Base-by-base conservation (phyloP, 306 rosid species). In the Dryas octopetala region DNA sequence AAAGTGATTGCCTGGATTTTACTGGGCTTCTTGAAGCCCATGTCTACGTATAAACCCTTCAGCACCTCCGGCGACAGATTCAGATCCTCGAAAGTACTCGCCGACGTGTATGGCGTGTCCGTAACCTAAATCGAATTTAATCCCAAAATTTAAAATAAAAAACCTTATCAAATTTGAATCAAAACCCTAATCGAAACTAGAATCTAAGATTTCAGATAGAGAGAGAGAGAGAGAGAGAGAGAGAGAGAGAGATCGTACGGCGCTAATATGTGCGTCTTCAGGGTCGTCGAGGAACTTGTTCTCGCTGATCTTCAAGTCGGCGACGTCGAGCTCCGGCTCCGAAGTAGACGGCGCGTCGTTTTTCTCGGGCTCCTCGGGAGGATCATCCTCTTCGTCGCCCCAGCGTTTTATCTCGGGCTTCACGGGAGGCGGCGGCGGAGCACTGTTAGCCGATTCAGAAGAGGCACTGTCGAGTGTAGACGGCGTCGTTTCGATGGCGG, bases 21-120 rank as follows among this genome's bases (percentile, higher is more conserved):
- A 62, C 96, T 95, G 3, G 97, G 98, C 79, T 87, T 91, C 77
- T 87, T 85, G 50, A 95, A 95, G 68, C 79, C 86, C 98, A 95
- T 95, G 81, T 91, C 97, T 13, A 86, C 91, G 61, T 90, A 95
- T 54, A 91, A 77, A 1, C 97, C 98, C 87, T 90, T 91, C 58
- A 95, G 43, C 26, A 95, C 79, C 83, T 90, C 98, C 2, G 84
- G 75, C 28, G 96, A 71, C 9, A 95, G 83, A 17, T 78, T 86
- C 55, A 95, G 62, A 16, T 95, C 97, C 60, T 91, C 95, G 23
- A 95, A 94, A 1, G 78, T 81, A 9, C 87, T 79, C 7, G 98
- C 98, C 0, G 98, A 95, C n/a, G 87, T 81, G 75, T 91, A 95
- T 0, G 96, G 96, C 17, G 97, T 91, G 7, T 90, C 57, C 1